Evolutionary conservation across 2,329 filamentous ascomycete species (phyloP).

Genomic region (Pestalotiopsis sp.): DNA sequence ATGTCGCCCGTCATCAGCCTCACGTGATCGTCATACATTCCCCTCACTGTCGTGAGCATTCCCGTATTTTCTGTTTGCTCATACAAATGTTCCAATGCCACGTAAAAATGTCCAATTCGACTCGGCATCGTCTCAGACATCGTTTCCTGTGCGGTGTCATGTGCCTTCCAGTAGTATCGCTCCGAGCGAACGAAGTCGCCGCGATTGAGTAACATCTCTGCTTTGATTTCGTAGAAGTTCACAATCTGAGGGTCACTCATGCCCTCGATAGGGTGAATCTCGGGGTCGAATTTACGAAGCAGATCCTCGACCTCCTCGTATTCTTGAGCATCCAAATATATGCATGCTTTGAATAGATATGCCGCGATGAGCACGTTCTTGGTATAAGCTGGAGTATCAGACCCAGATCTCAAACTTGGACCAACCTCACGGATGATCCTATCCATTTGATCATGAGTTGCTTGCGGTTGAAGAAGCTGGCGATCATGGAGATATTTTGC

Average conservation of each 20-base stretch:
- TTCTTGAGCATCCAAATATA: neutral
- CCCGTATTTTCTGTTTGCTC: neutral
- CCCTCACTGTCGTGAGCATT: neutral
- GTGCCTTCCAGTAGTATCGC: neutral
- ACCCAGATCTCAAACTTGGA: rapidly evolving
- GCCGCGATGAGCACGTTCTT: neutral
- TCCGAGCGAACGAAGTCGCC: neutral
- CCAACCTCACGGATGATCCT: neutral
- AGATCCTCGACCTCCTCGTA: neutral
- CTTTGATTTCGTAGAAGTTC: neutral
- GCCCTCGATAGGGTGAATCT: neutral
- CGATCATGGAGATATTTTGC: neutral
- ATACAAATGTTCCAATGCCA: neutral
- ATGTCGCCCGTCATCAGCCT: neutral
- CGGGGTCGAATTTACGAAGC: neutral
- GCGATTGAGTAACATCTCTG: neutral
- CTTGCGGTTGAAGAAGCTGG: neutral
- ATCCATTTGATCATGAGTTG: neutral
- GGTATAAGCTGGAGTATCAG: neutral
- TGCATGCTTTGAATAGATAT: neutral
- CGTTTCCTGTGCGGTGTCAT: neutral
- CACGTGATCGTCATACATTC: neutral
- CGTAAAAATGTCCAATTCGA: neutral
- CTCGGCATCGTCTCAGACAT: neutral
- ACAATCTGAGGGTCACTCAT: neutral